Evolutionary conservation across 2,329 filamentous ascomycete genomes (phyloP).

Genomic region (Thermoascus crustaceus): DNA sequence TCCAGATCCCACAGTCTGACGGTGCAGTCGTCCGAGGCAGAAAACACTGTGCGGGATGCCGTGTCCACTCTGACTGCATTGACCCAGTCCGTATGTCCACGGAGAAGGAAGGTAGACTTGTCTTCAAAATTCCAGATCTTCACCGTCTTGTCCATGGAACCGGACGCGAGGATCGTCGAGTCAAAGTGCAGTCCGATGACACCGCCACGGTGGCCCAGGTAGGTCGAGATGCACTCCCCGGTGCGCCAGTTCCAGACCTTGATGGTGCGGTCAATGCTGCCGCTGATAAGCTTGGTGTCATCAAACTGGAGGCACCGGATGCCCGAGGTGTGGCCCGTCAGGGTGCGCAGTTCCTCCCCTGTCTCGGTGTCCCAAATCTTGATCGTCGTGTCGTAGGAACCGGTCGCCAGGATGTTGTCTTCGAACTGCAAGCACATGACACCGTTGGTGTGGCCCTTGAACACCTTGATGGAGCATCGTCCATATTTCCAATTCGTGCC

Average conservation of each 20-base stretch:
- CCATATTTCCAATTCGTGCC: constrained; percentile 98
- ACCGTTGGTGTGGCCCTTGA: constrained; percentile 82
- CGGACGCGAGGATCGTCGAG: constrained; percentile 73
- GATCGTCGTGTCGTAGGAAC: constrained; percentile 89
- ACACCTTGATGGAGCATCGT: constrained; percentile 72
- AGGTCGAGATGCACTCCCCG: constrained; percentile 73
- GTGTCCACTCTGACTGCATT: constrained; percentile 89
- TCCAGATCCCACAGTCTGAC: constrained; percentile 92
- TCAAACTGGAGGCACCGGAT: constrained; percentile 91
- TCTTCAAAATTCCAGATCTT: constrained; percentile 89
- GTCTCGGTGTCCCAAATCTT: constrained; percentile 95
- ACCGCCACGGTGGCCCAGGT: constrained; percentile 69
- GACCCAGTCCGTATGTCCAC: constrained; percentile 88
- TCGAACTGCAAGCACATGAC: constrained; percentile 75
- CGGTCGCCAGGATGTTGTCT: constrained; percentile 83
- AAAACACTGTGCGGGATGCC: constrained; percentile 75
- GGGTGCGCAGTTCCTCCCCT: constrained; percentile 74
- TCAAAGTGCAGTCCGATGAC: constrained; percentile 86
- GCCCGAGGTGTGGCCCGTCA: constrained; percentile 72
- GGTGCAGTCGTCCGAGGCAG: constrained; percentile 86
- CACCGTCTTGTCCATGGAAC: constrained; percentile 80
- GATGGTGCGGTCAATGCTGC: constrained; percentile 77
- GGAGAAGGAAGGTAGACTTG: constrained; percentile 68
- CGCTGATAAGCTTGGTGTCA: constrained; percentile 81
- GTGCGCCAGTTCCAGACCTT: constrained; percentile 97